phyloP scores from a whole-genome alignment of 2,329 filamentous ascomycete species.

The Dendrostoma leiphaemia region DNA sequence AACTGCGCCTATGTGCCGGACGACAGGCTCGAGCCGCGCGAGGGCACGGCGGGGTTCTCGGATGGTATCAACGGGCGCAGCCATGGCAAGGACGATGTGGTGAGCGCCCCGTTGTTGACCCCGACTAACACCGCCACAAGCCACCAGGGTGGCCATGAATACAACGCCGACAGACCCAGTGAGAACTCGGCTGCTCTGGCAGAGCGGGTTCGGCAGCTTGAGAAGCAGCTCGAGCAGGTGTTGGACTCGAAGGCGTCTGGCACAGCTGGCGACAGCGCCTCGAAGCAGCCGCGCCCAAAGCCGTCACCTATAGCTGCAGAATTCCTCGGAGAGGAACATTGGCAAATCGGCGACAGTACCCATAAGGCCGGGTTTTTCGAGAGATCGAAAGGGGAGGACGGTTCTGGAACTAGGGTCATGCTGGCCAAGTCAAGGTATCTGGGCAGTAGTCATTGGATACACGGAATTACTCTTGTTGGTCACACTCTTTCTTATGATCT shows the following conservation, averaged over 20 bases:
- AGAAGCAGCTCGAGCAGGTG: conserved; percentile 37
- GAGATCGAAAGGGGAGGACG: conserved; percentile 13
- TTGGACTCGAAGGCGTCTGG: conserved; percentile 13
- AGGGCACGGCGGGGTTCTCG: background rate
- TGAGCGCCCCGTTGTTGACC: conserved; percentile 4
- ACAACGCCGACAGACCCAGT: conserved; percentile 21
- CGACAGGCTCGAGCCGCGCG: conserved; percentile 12
- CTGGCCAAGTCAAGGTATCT: conserved; percentile 54
- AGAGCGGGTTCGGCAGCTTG: conserved; percentile 39
- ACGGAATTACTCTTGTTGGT: conserved; percentile 43
- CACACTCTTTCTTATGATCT: background rate
- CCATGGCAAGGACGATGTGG: background rate
- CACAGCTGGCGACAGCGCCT: conserved; percentile 23
- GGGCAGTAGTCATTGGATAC: conserved; percentile 58
- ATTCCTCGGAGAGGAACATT: conserved; percentile 26
- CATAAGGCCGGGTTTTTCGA: background rate
- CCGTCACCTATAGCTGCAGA: conserved; percentile 42
- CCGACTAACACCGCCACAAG: background rate
- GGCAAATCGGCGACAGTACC: background rate
- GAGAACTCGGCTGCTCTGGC: conserved; percentile 37
- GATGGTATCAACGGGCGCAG: conserved; percentile 1
- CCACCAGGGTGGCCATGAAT: background rate
- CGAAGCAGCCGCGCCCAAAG: conserved; percentile 34
- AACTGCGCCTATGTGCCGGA: conserved; percentile 34
- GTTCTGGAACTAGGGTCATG: conserved; percentile 36